These are phyloP conservation scores for Globisporangium yorkense DNA, from an alignment of 352 stramenopile genomes.

Conservation along the genomic window DNA sequence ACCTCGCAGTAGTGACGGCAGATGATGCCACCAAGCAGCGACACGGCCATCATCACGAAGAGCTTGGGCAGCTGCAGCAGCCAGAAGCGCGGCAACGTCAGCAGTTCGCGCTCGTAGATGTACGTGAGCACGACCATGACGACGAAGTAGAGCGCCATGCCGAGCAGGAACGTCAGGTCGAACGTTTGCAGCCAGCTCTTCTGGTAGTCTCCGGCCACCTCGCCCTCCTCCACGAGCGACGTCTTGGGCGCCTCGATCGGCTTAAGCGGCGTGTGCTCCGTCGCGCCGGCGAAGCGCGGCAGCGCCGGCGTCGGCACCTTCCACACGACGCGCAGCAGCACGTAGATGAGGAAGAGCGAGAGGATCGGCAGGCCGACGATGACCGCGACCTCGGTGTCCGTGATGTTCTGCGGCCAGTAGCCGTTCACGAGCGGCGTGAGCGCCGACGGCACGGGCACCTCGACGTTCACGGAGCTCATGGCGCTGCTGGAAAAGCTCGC, in stretches of 20 bases:
- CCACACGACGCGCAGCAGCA: conserved; percentile 62
- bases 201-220: conserved; percentile 52
- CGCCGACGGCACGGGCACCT: conserved; percentile 8
- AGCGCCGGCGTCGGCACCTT: conserved; percentile 32
- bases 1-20: conserved; percentile 79
- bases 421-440: conserved; percentile 3
- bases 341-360: conserved; percentile 46
- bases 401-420: conserved; percentile 24
- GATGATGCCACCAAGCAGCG: conserved; percentile 58
- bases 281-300: conserved; percentile 26
- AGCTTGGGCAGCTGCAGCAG: conserved; percentile 52
- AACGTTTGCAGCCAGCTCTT: conserved; percentile 50
- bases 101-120: conserved; percentile 39
- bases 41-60: conserved; percentile 50
- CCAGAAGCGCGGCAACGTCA: conserved; percentile 33
- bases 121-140: conserved; percentile 38
- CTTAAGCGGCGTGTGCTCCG: conserved; percentile 26
- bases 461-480: conserved; percentile 12
- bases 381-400: conserved; percentile 11
- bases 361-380: conserved; percentile 38
- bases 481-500: background rate
- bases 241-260: conserved; percentile 31
- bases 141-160: conserved; percentile 40
- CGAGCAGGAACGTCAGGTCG: conserved; percentile 51
- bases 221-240: conserved; percentile 45